phyloP scores from a whole-genome alignment of 805 yeast genomes.

The Ogataea ganodermae region DNA sequence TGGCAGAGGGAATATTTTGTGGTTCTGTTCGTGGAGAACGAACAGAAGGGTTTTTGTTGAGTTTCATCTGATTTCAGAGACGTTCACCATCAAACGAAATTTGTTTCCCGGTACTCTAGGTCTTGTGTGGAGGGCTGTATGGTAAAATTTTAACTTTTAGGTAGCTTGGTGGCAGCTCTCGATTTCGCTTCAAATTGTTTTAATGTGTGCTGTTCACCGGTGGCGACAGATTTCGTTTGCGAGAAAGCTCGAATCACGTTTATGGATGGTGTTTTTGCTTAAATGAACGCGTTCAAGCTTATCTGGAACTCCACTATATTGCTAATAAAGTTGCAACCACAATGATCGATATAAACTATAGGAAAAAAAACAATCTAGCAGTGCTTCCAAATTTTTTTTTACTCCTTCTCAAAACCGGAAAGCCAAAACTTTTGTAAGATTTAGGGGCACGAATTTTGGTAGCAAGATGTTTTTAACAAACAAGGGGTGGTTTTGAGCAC shows the following conservation, averaged over 20 bases:
- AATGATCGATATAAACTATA: neutral
- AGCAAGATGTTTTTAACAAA: neutral
- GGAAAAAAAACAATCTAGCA: slow-evolving; percentile 2
- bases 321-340: slow-evolving; percentile 1
- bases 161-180: slow-evolving; percentile 3
- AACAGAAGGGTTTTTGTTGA: neutral
- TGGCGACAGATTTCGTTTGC: neutral
- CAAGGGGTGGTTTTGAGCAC: too few species aligned
- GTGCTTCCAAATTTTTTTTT: slow-evolving; percentile 10
- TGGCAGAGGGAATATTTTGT: neutral
- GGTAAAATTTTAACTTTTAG: neutral
- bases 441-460: slow-evolving; percentile 1
- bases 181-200: neutral
- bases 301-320: neutral
- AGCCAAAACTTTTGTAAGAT: neutral
- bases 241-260: neutral
- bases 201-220: neutral
- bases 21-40: neutral
- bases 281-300: neutral
- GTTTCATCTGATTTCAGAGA: neutral
- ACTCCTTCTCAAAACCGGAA: neutral
- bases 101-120: neutral
- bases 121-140: neutral
- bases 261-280: neutral
- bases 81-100: neutral